Percentiles rank a stretch among this genome's conserved stretches.
phyloP scores from a whole-genome alignment of 2,329 filamentous ascomycete species.

The Cadophora malorum region DNA sequence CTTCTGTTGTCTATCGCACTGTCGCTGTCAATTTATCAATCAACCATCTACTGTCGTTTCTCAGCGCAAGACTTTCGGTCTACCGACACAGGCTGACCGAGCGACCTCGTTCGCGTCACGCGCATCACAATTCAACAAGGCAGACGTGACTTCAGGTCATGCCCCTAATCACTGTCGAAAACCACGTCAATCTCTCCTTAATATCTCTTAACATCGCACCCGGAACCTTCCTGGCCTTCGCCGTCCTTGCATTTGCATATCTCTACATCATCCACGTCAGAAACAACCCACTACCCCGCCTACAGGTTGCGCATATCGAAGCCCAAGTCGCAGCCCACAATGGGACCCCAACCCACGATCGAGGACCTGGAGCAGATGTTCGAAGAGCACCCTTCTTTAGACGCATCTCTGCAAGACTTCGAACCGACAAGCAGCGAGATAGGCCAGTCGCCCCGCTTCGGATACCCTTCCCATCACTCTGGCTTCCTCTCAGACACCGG shows the following conservation, averaged over 20 bases:
- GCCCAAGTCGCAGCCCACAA: conserved; percentile 22
- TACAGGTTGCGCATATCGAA: conserved; percentile 13
- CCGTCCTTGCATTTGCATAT: conserved; percentile 40
- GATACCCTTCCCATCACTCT: conserved; percentile 64
- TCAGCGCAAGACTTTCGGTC: conserved; percentile 20
- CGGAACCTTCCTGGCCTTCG: conserved; percentile 40
- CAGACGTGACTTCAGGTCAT: conserved; percentile 37
- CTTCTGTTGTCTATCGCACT: conserved; percentile 4
- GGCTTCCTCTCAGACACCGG: conserved; percentile 62
- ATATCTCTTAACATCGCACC: conserved; percentile 44
- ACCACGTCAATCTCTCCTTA: conserved; percentile 43
- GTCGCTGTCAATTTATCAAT: conserved; percentile 13
- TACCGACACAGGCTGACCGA: conserved; percentile 16
- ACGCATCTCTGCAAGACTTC: conserved; percentile 67
- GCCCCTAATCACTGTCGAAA: conserved; percentile 44
- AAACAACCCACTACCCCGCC: conserved; percentile 34
- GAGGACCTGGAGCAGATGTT: conserved; percentile 56
- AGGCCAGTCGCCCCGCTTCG: conserved; percentile 53
- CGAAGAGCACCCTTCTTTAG: conserved; percentile 64
- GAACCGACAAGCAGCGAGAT: conserved; percentile 55
- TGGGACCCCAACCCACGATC: conserved; percentile 42
- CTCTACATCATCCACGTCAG: conserved; percentile 43
- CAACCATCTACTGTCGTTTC: conserved; percentile 17
- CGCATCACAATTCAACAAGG: conserved; percentile 21
- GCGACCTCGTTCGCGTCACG: conserved; percentile 25